Evolutionary conservation across 768 basidiomycete species (phyloP).

Genomic region (Multifurca ochricompacta): DNA sequence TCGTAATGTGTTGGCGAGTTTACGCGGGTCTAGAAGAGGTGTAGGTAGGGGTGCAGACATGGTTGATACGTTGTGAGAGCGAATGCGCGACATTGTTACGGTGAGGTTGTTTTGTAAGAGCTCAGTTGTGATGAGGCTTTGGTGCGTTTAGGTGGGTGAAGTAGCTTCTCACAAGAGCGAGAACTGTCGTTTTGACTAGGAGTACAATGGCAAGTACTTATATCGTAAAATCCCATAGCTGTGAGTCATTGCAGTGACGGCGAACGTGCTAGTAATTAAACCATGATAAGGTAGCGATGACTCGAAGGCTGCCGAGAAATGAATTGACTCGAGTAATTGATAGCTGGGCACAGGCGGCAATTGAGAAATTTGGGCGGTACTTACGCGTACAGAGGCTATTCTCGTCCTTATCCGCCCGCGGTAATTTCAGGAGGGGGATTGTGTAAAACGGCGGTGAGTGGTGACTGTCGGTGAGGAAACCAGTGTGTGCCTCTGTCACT

Average conservation of each 20-base stretch:
- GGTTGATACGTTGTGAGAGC: neutral
- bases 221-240: neutral
- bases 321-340: neutral
- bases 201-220: conserved; percentile 3
- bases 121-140: neutral
- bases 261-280: neutral
- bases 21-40: neutral
- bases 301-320: neutral
- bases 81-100: conserved; percentile 5
- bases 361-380: no score
- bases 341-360: no score
- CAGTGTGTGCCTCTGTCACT: no score
- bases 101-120: neutral
- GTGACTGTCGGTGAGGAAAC: no score
- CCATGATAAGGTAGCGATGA: neutral
- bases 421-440: no score
- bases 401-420: no score
- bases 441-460: no score
- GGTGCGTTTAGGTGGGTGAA: no score
- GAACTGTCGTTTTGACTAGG: no score
- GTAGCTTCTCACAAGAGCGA: no score
- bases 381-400: no score
- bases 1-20: conserved; percentile 7
- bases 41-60: neutral
- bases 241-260: conserved; percentile 8